Evolutionary conservation across 1,284 basidiomycete genomes (phyloP).

Genomic region (Ganoderma boninense): DNA sequence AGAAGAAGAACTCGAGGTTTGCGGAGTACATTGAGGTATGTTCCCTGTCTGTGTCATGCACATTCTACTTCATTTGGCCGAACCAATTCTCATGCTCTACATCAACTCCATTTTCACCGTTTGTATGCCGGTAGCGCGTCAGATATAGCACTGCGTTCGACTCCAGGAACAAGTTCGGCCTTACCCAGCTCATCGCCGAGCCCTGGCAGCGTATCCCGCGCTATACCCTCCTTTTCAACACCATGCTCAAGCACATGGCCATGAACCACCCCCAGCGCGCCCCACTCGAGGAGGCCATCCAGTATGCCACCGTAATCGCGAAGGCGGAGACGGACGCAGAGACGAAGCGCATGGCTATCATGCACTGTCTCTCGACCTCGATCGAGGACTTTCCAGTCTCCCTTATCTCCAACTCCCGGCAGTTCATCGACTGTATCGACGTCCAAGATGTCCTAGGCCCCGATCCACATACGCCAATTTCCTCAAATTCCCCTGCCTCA

Average conservation of each 20-base stretch:
- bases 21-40: constrained; percentile 86
- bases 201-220: constrained; percentile 99
- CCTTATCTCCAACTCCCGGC: constrained; percentile 86
- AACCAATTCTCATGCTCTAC: constrained; percentile 22
- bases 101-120: background rate
- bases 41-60: background rate
- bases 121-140: constrained; percentile 64
- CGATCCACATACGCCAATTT: constrained; percentile 48
- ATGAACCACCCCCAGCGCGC: constrained; percentile 80
- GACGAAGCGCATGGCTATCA: constrained; percentile 88
- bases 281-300: constrained; percentile 87
- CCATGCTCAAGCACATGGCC: constrained; percentile 89
- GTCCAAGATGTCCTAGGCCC: constrained; percentile 80
- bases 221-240: constrained; percentile 93
- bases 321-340: constrained; percentile 92
- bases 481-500: constrained; percentile 42
- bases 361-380: constrained; percentile 87
- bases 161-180: constrained; percentile 84
- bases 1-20: constrained; percentile 81
- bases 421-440: constrained; percentile 94
- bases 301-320: constrained; percentile 91
- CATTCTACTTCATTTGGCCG: constrained; percentile 2
- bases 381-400: constrained; percentile 93
- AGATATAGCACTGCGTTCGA: constrained; percentile 86
- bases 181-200: constrained; percentile 96